Evolutionary conservation across 1,284 basidiomycete genomes (phyloP), one percentile per base, ranked within the genome.

Genomic region (Ganoderma resinaceum): DNA sequence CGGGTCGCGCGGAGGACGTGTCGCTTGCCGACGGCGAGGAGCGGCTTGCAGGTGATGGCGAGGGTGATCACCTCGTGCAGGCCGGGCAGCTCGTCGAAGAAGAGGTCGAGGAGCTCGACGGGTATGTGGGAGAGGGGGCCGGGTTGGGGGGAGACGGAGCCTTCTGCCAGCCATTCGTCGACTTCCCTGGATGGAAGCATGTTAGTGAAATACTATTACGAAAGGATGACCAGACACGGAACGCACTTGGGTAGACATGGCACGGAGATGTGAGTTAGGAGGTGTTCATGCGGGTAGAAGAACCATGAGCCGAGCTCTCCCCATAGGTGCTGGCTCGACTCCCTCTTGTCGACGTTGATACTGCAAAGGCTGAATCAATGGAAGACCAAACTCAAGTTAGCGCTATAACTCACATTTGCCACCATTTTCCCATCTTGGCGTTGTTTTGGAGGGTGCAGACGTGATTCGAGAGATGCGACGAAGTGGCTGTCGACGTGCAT

Each of bases 31-130:
- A 67, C 35, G 61, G 31, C 29, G 35, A 67, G 62, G 38, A 64
- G 38, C 38, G 46, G 40, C 62, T 67, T 67, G 66, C 66, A 67
- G 40, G 66, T 67, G 66, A 67, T 63, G 43, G 66, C 2, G 59
- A 67, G 31, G 62, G 29, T n/a, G 62, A 67, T 42, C n/a, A 49
- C 49, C n/a, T 67, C 66, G 16, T 64, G 66, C n/a, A 67, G 40
- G 35, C 18, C 59, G 26, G 14, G 29, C 2, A 64, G 49, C 38
- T 43, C 23, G 23, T 64, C 58, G 62, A 64, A 67, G 49, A 67
- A 33, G 16, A 64, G 49, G 49, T 64, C 46, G 49, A 67, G 49
- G 16, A 53, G 16, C 49, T 67, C 66, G 3, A 64, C 16, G 16
- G 66, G 66, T 11, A 67, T 40, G n/a, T 61, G 40, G 9, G 66